These are phyloP conservation scores for Talaromyces proteolyticus DNA, from an alignment of 495 filamentous ascomycete species.

Conservation along the genomic window DNA sequence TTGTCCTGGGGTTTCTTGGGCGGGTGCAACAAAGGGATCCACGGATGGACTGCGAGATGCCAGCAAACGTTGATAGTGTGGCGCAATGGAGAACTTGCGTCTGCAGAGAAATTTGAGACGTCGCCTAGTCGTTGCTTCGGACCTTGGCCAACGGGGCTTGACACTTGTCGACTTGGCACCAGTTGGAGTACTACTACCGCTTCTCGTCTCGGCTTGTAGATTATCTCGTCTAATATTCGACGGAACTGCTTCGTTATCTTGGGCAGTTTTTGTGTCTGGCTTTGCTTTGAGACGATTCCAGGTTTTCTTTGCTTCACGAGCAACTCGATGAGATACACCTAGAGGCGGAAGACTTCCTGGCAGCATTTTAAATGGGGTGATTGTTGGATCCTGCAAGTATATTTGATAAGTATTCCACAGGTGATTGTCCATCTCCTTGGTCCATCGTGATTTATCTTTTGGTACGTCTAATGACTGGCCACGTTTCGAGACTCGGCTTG, in stretches of 20 bases:
- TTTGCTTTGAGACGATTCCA: slow-evolving; percentile 48
- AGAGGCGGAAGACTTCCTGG: slow-evolving; percentile 82
- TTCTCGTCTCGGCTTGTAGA: slow-evolving; percentile 37
- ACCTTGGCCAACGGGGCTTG: slow-evolving; percentile 67
- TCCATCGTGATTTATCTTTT: slow-evolving; percentile 52
- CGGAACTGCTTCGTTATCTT: background rate
- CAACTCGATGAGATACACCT: slow-evolving; percentile 84
- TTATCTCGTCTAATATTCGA: background rate
- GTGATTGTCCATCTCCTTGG: slow-evolving; percentile 84
- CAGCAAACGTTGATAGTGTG: slow-evolving; percentile 65
- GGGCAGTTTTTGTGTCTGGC: background rate
- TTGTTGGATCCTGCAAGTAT: slow-evolving; percentile 85
- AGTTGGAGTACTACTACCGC: slow-evolving; percentile 63
- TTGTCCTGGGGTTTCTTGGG: slow-evolving; percentile 20
- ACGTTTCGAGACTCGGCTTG: slow-evolving; percentile 15
- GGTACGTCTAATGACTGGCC: slow-evolving; percentile 3
- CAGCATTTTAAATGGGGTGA: slow-evolving; percentile 88
- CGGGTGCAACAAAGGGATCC: slow-evolving; percentile 43
- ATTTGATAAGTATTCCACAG: slow-evolving; percentile 85
- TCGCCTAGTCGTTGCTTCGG: slow-evolving; percentile 70
- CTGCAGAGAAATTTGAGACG: slow-evolving; percentile 81
- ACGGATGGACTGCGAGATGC: slow-evolving; percentile 65
- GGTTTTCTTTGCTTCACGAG: slow-evolving; percentile 73
- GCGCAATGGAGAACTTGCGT: slow-evolving; percentile 60
- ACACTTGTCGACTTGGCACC: slow-evolving; percentile 12